These are phyloP conservation scores for Porcisia hertigi DNA, from an alignment of 208 protist genomes.

Conservation along the genomic window DNA sequence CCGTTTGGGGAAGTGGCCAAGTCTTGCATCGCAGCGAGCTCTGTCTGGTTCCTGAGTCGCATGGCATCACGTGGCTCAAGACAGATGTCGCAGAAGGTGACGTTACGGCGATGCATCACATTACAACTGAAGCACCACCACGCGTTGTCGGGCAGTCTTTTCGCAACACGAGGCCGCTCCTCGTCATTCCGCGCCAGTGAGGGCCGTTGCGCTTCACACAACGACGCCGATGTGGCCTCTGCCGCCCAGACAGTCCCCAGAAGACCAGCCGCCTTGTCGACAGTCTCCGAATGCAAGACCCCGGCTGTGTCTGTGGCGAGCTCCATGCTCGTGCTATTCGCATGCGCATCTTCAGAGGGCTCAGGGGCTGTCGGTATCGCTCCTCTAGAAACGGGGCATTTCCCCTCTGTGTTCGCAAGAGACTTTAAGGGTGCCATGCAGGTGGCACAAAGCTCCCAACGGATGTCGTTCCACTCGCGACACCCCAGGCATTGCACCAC, in stretches of 20 bases:
- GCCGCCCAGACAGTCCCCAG: background rate
- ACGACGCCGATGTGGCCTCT: background rate
- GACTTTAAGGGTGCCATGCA: slow-evolving; percentile 43
- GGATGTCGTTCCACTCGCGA: slow-evolving; percentile 60
- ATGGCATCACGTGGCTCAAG: slow-evolving; percentile 42
- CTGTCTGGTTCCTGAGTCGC: background rate
- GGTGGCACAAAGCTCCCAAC: slow-evolving; percentile 80
- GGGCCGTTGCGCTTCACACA: too few relatives aligned
- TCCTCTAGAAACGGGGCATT: background rate
- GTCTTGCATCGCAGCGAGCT: background rate
- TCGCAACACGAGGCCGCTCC: slow-evolving; percentile 5
- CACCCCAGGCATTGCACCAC: slow-evolving; percentile 52
- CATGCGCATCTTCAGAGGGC: background rate
- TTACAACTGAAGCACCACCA: slow-evolving; percentile 85
- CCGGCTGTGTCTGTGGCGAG: background rate
- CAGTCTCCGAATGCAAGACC: slow-evolving; percentile 4
- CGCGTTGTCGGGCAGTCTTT: slow-evolving; percentile 28
- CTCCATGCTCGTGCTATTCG: background rate
- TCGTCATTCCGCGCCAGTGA: too few relatives aligned
- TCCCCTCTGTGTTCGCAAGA: too few relatives aligned
- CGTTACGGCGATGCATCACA: slow-evolving; percentile 79
- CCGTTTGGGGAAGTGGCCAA: background rate
- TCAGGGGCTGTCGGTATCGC: too few relatives aligned
- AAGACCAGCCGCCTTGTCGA: background rate
- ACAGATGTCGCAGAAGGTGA: slow-evolving; percentile 86